Conservation (phyloP, 257 asterid species). For the Solanum bukasovii region DNA sequence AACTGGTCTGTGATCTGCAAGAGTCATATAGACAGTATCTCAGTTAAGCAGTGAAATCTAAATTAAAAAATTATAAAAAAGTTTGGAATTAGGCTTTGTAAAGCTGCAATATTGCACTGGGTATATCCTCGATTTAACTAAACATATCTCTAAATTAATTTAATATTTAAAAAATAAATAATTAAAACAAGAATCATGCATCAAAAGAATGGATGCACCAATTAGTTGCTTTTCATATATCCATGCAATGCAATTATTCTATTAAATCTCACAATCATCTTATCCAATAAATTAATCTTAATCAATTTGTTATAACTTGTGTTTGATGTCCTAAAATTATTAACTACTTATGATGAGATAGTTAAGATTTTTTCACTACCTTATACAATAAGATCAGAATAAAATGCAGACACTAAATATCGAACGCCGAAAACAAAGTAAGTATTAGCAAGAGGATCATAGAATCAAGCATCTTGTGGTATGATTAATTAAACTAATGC, state of each 20-base stretch:
- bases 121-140: background rate
- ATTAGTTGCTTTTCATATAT: background rate
- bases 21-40: background rate
- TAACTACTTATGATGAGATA: background rate
- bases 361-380: accelerated
- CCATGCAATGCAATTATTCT: background rate
- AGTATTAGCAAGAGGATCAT: background rate
- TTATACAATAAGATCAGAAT: background rate
- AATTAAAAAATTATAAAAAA: background rate
- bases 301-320: background rate
- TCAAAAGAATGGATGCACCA: background rate
- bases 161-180: background rate
- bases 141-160: background rate
- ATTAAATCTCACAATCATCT: background rate
- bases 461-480: background rate
- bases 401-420: accelerated
- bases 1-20: background rate
- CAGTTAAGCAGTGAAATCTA: background rate
- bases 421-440: background rate
- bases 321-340: background rate
- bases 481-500: background rate
- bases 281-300: background rate
- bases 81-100: background rate
- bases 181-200: background rate
- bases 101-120: background rate